Evolutionary conservation across 2,329 filamentous ascomycete species (phyloP), one percentile per base, ranked within the genome.

Genomic region (Lasiodiplodia theobromae): DNA sequence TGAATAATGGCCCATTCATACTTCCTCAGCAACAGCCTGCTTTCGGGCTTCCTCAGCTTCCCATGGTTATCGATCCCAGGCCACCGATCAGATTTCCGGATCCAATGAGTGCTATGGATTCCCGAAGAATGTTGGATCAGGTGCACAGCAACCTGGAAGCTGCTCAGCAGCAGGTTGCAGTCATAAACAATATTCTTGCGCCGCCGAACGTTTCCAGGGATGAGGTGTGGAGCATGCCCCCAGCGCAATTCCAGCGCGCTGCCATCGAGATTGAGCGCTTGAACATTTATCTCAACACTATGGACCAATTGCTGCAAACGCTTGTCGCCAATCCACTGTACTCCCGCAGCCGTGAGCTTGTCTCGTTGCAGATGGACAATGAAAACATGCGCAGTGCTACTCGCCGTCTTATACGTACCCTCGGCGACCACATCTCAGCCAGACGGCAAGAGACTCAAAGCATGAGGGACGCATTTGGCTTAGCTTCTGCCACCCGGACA

Each of bases 1-100:
- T 85, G 66, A 86, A 86, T 72, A 84, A 86, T 70, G 80, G 80
- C 16, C 75, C 72, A 21, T 65, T 75, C 2, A 74, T 75, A 34
- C 70, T 77, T 21, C 74, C 76, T 18, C 52, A 57, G 18, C 64
- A 67, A 40, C 58, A 63, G 25, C 58, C 38, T 44, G 16, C 58
- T 37, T 11, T 44, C 4, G 37, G 63, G 11, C 49, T 56, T 38
- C 52, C 52, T 40, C 63, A 53, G 34, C 28, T 53, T 37, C 63
- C 63, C 4, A 47, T 66, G n/a, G 8, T 53, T 12, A 54, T 56
- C 6, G 63, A 66, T 4, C 49, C 37, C 8, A 31, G 52, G 38
- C n/a, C 21, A 6, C 63, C 63, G 7, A 54, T 56, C 18, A 38
- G 63, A 23, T 10, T 54, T 12, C 28, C 49, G 4, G 52, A 66